These are phyloP conservation scores for Metschnikowia lochheadii DNA, from an alignment of 805 yeast genomes.

Conservation along the genomic window DNA sequence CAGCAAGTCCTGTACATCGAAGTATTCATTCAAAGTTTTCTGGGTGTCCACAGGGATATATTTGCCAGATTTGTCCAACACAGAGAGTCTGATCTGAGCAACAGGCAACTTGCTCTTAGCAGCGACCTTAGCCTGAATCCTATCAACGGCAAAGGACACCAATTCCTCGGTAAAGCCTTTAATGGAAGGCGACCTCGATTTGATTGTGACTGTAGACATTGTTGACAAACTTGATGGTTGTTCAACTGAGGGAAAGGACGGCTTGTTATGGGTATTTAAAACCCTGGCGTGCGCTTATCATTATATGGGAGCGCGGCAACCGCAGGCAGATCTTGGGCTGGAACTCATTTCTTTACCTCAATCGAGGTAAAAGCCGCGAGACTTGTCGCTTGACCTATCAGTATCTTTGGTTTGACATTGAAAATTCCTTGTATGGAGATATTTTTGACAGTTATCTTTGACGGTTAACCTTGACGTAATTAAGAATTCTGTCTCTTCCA, in stretches of 20 bases:
- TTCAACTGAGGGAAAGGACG: neutral
- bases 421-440: neutral
- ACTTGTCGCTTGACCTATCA: neutral
- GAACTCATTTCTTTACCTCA: neutral
- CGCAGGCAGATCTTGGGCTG: neutral
- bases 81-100: constrained; percentile 28
- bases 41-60: constrained; percentile 44
- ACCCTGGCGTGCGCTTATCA: constrained; percentile 4
- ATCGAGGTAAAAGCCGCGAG: neutral
- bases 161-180: constrained; percentile 44
- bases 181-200: constrained; percentile 58
- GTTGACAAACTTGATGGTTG: neutral
- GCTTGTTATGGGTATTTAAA: neutral
- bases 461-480: neutral
- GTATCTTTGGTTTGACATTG: neutral
- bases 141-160: constrained; percentile 32
- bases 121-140: constrained; percentile 43
- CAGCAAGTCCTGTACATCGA: constrained; percentile 44
- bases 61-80: constrained; percentile 23
- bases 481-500: neutral
- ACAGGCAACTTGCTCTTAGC: constrained; percentile 37
- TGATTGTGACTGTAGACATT: constrained; percentile 48
- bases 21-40: constrained; percentile 27
- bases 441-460: neutral
- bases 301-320: neutral